A percentile compares a stretch with the other conserved stretches of the same genome.
These are phyloP conservation scores for Coemansia umbellata DNA, from an alignment of 192 early-diverging fungal species.

Conservation along the genomic window DNA sequence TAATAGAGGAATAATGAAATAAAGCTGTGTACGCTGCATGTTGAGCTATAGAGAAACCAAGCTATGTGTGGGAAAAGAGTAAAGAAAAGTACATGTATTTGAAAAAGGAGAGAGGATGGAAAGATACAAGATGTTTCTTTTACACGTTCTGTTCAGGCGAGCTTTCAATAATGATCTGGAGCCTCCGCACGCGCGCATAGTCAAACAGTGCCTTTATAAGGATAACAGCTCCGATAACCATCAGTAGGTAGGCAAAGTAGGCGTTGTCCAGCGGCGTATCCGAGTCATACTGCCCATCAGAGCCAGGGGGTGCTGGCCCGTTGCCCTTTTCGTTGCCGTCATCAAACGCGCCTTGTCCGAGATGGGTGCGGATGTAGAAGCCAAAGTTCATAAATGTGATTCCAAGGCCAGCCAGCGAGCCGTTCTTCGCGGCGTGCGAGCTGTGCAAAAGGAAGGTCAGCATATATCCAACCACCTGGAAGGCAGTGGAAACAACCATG, in stretches of 20 bases:
- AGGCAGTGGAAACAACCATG: conserved; percentile 72
- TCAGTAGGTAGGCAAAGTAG: conserved; percentile 69
- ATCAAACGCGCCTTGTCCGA: conserved; percentile 28
- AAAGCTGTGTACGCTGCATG: background rate
- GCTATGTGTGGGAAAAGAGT: background rate
- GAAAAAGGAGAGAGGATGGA: background rate
- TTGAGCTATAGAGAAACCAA: background rate
- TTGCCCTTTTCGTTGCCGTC: conserved; percentile 3
- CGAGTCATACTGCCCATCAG: conserved; percentile 10
- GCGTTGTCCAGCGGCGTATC: conserved; percentile 56
- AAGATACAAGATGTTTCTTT: background rate
- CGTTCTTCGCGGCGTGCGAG: conserved; percentile 82
- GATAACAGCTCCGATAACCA: conserved; percentile 71
- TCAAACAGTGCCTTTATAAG: conserved; percentile 69
- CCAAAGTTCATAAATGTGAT: conserved; percentile 78
- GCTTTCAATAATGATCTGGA: conserved; percentile 66
- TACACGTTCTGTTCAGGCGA: conserved; percentile 53
- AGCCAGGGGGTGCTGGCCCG: conserved; percentile 15
- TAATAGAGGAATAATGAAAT: background rate
- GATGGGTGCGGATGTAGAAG: conserved; percentile 62
- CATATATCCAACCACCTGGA: conserved; percentile 85
- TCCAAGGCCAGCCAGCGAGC: conserved; percentile 75
- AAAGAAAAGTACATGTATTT: background rate
- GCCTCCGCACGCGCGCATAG: conserved; percentile 65
- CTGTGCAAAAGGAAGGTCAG: conserved; percentile 87